Conservation (phyloP, 371 early-diverging fungal species). For the Actinomucor elegans region DNA sequence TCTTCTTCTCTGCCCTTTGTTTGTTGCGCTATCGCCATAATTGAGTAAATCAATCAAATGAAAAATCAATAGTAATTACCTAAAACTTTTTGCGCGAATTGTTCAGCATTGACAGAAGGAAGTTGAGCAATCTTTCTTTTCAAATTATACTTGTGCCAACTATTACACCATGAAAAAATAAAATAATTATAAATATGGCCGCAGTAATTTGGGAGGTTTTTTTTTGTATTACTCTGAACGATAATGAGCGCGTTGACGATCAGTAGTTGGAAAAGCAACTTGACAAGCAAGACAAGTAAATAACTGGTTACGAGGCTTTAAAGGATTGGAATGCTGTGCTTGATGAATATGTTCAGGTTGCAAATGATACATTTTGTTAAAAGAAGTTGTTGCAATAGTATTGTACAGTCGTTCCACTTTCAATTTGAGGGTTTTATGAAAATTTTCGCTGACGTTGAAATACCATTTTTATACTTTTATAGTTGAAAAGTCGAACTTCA, state of each 20-base stretch:
- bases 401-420: too few relatives aligned
- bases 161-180: neutral
- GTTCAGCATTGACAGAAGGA: conserved; percentile 70
- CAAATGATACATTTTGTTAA: conserved; percentile 2
- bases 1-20: conserved; percentile 41
- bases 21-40: conserved; percentile 40
- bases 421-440: too few relatives aligned
- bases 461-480: too few relatives aligned
- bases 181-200: neutral
- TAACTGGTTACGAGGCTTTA: conserved; percentile 25
- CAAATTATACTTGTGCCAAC: conserved; percentile 90
- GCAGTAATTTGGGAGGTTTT: conserved; percentile 2
- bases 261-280: conserved; percentile 81
- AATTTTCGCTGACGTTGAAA: too few relatives aligned
- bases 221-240: conserved; percentile 71
- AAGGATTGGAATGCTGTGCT: conserved; percentile 20
- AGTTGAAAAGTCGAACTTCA: too few relatives aligned
- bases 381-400: too few relatives aligned
- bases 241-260: conserved; percentile 84
- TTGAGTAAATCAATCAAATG: neutral
- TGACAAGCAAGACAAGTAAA: conserved; percentile 82
- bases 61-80: conserved; percentile 34
- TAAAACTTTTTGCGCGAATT: conserved; percentile 67
- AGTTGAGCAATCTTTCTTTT: conserved; percentile 85
- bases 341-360: conserved; percentile 9